Conservation (phyloP, 441 rosid genomes). For the Adansonia grandidieri region DNA sequence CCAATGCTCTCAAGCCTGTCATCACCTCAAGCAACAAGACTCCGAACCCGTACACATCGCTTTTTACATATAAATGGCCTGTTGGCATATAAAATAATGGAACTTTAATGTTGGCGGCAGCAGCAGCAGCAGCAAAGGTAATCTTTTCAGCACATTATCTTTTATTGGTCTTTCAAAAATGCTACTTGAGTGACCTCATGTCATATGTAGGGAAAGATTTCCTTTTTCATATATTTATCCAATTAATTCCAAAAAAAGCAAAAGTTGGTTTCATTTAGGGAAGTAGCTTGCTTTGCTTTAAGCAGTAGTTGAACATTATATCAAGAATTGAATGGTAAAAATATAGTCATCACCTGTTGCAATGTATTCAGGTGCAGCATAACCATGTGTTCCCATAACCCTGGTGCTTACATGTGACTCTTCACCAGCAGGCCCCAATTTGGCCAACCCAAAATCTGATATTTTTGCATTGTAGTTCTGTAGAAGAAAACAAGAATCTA, state of each 20-base stretch:
- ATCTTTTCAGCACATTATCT: not conserved
- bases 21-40: constrained; percentile 47
- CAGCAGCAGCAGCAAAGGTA: not conserved
- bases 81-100: not conserved
- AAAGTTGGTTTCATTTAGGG: not conserved
- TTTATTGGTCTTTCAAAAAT: not conserved
- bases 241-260: not conserved
- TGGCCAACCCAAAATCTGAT: constrained; percentile 56
- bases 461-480: constrained; percentile 48
- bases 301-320: constrained; percentile 9
- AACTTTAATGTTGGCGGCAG: not conserved
- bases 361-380: constrained; percentile 54
- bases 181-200: not conserved
- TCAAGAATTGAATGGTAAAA: not conserved
- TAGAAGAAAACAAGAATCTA: not conserved
- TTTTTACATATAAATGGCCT: constrained; percentile 54
- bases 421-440: constrained; percentile 47
- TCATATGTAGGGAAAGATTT: not conserved
- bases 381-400: constrained; percentile 52
- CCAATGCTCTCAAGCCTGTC: constrained; percentile 45
- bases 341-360: constrained; percentile 37
- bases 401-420: constrained; percentile 52
- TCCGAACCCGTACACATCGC: constrained; percentile 53
- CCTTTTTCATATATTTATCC: not conserved
- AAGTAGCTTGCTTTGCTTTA: not conserved